These are phyloP conservation scores for Funneliformis mosseae DNA, from an alignment of 192 early-diverging fungal species.

Conservation along the genomic window DNA sequence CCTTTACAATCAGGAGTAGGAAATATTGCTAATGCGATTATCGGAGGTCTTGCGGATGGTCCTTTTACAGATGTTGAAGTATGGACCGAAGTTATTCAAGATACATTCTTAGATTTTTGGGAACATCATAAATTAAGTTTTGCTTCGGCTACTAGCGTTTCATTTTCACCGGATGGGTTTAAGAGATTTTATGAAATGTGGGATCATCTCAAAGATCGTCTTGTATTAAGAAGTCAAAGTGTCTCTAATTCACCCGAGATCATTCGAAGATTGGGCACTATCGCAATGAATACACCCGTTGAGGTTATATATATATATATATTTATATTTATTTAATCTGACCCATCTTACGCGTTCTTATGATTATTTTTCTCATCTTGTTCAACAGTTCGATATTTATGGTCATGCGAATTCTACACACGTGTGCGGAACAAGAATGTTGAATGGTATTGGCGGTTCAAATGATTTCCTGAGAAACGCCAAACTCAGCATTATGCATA, in stretches of 20 bases:
- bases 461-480: slow-evolving; percentile 45
- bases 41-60: slow-evolving; percentile 45
- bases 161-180: slow-evolving; percentile 48
- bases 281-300: slow-evolving; percentile 52
- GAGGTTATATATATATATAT: slow-evolving; percentile 28
- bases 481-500: slow-evolving; percentile 48
- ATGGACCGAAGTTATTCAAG: slow-evolving; percentile 49
- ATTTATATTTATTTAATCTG: neutral
- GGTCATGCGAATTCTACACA: slow-evolving; percentile 47
- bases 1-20: slow-evolving; percentile 49
- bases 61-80: slow-evolving; percentile 47
- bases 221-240: slow-evolving; percentile 46
- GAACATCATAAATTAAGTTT: slow-evolving; percentile 29
- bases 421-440: slow-evolving; percentile 46
- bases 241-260: slow-evolving; percentile 50
- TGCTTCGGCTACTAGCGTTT: slow-evolving; percentile 40
- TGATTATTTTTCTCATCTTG: too few relatives aligned
- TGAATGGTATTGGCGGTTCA: slow-evolving; percentile 49
- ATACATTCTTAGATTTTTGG: slow-evolving; percentile 42
- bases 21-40: slow-evolving; percentile 50
- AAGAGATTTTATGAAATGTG: slow-evolving; percentile 46
- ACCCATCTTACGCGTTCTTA: neutral
- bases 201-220: slow-evolving; percentile 42
- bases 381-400: slow-evolving; percentile 45
- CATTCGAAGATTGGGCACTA: slow-evolving; percentile 46